Percentiles rank a stretch among this genome's conserved stretches.
phyloP scores from a whole-genome alignment of 176 grass and related monocot genomes.

The Eleusine coracana region DNA sequence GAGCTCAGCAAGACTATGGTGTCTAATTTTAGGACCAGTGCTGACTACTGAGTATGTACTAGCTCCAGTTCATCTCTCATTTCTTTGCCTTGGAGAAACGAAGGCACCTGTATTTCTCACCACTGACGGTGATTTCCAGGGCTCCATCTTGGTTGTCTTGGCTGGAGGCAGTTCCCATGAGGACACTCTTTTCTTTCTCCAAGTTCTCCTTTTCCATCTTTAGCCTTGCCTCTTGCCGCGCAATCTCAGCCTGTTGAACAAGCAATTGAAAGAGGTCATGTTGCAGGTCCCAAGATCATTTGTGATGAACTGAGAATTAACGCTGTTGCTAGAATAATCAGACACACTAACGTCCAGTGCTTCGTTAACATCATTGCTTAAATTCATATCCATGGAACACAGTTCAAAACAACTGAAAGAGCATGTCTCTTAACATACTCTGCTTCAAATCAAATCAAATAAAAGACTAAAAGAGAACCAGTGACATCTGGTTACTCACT shows the following conservation, averaged over 20 bases:
- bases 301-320: background rate
- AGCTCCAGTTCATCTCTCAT: conserved; percentile 43
- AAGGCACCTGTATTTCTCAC: conserved; percentile 98
- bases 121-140: conserved; percentile 96
- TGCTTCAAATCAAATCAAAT: background rate
- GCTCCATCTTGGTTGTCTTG: conserved; percentile 96
- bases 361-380: background rate
- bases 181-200: conserved; percentile 98
- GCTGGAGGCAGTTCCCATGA: conserved; percentile 93
- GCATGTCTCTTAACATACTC: background rate
- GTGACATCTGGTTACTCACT: background rate
- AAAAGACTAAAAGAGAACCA: background rate
- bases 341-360: background rate
- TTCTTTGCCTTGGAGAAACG: conserved; percentile 99
- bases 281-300: background rate
- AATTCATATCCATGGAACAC: conserved; percentile 9
- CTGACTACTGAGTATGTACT: background rate
- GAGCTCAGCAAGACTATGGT: background rate
- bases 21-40: background rate
- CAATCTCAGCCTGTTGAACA: conserved; percentile 78
- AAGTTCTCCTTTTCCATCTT: conserved; percentile 95
- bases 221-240: conserved; percentile 87
- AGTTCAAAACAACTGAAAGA: conserved; percentile 19
- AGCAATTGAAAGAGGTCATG: background rate
- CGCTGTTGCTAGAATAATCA: background rate